Base-by-base conservation (phyloP, 768 basidiomycete species). In the Trametes meyenii region DNA sequence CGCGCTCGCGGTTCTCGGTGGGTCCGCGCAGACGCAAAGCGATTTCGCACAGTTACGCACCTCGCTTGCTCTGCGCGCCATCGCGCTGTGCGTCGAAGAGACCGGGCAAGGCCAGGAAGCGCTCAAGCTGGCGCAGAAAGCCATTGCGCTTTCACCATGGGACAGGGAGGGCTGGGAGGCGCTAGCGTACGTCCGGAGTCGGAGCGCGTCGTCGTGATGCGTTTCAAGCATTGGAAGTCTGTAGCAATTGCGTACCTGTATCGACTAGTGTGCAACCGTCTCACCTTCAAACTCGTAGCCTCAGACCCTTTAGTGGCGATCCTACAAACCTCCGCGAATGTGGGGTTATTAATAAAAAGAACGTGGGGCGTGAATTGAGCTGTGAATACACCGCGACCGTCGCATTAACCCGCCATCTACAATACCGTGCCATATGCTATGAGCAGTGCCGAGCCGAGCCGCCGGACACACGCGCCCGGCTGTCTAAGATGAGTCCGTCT, bases 141-240 rank as follows among this genome's bases (percentile, higher is more conserved):
- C 85, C 1, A 77, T 91, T 50, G 79, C 85, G 79, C 75, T 91
- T 49, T 73, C 79, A 2, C 88, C 88, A 8, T 84, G 81, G 67
- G 77, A 80, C 19, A 38, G 68, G 56, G 72, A 66, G 35, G 82
- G 77, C 56, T 92, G 90, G 91, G 72, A 79, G 66, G 79, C 81
- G 24, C 69, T 92, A 61, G 86, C 83, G 17, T 85, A 80, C 75
- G 80, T 85, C 63, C 77, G 77, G 67, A 63, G 71, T 26, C 39
- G 40, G 17, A 59, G 35, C 14, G 43, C 52, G 23, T 45, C 57
- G 50, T 56, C 42, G 58, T 51, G 16, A 49, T 26, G 42, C 13
- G 7, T 8, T 11, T 29, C 21, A 12, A 10, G 17, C n/a, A 48
- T 19, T 29, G 35, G n/a, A 10, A 51, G 21, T 42, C 23, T 55